phyloP scores from a whole-genome alignment of 495 filamentous ascomycete genomes.

The Ramalina intermedia region DNA sequence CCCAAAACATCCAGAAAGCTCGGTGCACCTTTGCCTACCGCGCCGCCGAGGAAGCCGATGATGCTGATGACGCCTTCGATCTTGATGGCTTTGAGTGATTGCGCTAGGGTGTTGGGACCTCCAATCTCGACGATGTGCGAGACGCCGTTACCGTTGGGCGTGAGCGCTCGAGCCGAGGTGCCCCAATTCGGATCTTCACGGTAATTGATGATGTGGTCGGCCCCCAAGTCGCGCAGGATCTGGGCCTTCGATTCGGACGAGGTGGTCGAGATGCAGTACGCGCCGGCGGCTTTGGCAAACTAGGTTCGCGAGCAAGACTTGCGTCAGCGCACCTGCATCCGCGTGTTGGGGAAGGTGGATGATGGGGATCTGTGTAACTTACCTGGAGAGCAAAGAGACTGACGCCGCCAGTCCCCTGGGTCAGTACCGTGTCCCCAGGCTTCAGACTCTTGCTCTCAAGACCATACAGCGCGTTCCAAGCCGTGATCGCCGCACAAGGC shows the following conservation, averaged over 20 bases:
- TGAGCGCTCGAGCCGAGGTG: slow-evolving; percentile 52
- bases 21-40: slow-evolving; percentile 18
- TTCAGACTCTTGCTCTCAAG: slow-evolving; percentile 39
- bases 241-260: slow-evolving; percentile 52
- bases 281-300: slow-evolving; percentile 76
- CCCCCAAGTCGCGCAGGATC: slow-evolving; percentile 54
- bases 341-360: background rate
- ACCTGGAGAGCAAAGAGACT: slow-evolving; percentile 63
- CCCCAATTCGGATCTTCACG: slow-evolving; percentile 58
- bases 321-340: background rate
- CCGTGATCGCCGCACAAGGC: slow-evolving; percentile 59
- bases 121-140: slow-evolving; percentile 61
- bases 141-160: slow-evolving; percentile 44
- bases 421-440: slow-evolving; percentile 57
- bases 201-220: slow-evolving; percentile 71
- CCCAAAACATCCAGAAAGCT: slow-evolving; percentile 29
- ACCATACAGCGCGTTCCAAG: slow-evolving; percentile 74
- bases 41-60: slow-evolving; percentile 51
- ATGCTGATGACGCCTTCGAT: slow-evolving; percentile 53
- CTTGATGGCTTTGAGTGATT: slow-evolving; percentile 51
- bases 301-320: slow-evolving; percentile 16
- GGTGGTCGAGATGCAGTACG: slow-evolving; percentile 68
- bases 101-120: slow-evolving; percentile 44
- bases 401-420: slow-evolving; percentile 74
- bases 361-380: slow-evolving; percentile 7